A percentile compares a stretch with the other conserved stretches of the same genome.
phyloP scores from a whole-genome alignment of 345 rosid genomes.

The Heritiera littoralis region DNA sequence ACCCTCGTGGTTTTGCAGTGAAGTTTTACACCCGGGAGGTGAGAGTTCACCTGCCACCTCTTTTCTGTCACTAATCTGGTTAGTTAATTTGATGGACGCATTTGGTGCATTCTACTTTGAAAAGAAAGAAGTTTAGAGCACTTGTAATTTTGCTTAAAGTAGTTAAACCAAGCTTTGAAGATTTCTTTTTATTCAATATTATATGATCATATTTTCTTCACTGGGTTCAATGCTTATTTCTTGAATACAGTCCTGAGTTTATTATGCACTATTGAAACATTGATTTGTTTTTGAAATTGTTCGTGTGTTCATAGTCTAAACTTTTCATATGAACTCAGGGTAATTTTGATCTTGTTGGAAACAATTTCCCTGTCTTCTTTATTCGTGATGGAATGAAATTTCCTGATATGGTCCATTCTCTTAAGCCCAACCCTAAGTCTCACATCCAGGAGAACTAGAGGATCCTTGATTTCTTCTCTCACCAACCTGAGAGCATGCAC shows the following conservation, averaged over 20 bases:
- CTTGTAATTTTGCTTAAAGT: background rate
- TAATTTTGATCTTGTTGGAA: slow-evolving; percentile 95
- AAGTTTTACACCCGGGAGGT: slow-evolving; percentile 99
- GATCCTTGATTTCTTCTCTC: slow-evolving; percentile 85
- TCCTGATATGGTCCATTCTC: slow-evolving; percentile 87
- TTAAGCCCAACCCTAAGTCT: slow-evolving; percentile 92
- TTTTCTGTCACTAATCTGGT: slow-evolving; percentile 1
- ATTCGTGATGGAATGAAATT: slow-evolving; percentile 92
- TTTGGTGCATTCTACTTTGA: background rate
- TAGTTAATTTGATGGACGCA: background rate
- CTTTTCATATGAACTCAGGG: slow-evolving; percentile 51
- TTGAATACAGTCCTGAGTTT: background rate
- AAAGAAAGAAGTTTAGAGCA: background rate
- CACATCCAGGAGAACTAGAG: slow-evolving; percentile 96
- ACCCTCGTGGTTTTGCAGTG: slow-evolving; percentile 96
- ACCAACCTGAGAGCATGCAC: slow-evolving; percentile 88
- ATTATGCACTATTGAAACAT: background rate
- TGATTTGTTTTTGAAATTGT: background rate
- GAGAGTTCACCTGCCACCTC: slow-evolving; percentile 1
- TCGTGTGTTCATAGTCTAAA: background rate
- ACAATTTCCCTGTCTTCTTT: slow-evolving; percentile 94
- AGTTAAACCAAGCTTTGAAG: background rate
- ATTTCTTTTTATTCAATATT: too few species aligned
- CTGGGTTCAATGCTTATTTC: too few species aligned
- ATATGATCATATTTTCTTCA: too few species aligned